A percentile compares a stretch with the other conserved stretches of the same genome.
Evolutionary conservation across 495 filamentous ascomycete genomes (phyloP).

Genomic region (Neurospora tetrasperma): DNA sequence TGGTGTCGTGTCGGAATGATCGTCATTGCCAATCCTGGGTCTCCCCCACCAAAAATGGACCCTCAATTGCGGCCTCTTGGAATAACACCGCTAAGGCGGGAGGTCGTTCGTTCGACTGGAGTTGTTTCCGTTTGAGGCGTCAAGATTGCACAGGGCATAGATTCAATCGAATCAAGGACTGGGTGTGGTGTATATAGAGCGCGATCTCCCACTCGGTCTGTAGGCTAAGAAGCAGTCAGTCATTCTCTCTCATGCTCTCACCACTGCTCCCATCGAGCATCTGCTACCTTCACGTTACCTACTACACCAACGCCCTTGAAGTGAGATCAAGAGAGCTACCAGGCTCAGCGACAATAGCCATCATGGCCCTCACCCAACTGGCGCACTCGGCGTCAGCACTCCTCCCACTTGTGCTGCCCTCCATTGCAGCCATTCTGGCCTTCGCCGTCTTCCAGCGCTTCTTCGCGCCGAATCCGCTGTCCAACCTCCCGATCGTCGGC

Average conservation of each 20-base stretch:
- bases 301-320: too few relatives aligned
- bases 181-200: not conserved
- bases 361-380: slow-evolving; percentile 10
- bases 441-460: slow-evolving; percentile 17
- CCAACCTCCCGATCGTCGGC: slow-evolving; percentile 21
- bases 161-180: not conserved
- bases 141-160: not conserved
- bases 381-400: slow-evolving; percentile 10
- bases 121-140: not conserved
- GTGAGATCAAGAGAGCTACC: not conserved
- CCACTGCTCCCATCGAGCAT: not conserved
- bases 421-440: slow-evolving; percentile 13
- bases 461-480: slow-evolving; percentile 3
- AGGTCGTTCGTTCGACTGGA: not conserved
- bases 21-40: not conserved
- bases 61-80: not conserved
- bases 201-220: not conserved
- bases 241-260: not conserved
- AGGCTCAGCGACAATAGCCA: not conserved
- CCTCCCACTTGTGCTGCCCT: slow-evolving; percentile 19
- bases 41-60: not conserved
- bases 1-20: not conserved
- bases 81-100: not conserved
- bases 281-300: not conserved
- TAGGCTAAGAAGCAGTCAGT: not conserved